Evolutionary conservation across 768 basidiomycete genomes (phyloP).

Genomic region (Phlebiopsis gigantea): DNA sequence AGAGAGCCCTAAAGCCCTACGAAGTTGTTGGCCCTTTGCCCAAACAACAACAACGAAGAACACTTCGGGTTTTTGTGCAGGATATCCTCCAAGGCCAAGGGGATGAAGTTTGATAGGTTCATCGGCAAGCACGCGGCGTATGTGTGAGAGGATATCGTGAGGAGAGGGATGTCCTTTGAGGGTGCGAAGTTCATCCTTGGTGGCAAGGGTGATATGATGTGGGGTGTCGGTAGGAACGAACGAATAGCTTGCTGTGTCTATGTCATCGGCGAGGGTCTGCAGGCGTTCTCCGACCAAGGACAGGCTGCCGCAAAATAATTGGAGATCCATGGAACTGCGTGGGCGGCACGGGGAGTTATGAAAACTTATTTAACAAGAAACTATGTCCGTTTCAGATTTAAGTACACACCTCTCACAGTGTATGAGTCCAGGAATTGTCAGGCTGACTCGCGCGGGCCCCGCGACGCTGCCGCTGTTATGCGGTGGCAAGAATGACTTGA

Average conservation of each 20-base stretch:
- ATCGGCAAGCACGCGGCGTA: constrained; percentile 2
- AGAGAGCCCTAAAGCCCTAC: constrained; percentile 43
- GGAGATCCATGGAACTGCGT: background rate
- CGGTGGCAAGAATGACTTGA: too few species aligned
- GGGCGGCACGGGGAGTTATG: too few species aligned
- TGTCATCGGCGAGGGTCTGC: constrained; percentile 4
- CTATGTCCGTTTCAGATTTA: too few species aligned
- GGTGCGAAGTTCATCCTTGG: constrained; percentile 34
- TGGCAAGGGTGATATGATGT: constrained; percentile 38
- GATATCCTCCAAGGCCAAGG: constrained; percentile 17
- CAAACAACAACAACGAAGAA: constrained; percentile 48
- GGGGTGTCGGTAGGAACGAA: constrained; percentile 5
- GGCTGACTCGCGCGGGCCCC: background rate
- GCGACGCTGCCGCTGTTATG: background rate
- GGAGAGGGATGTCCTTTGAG: background rate
- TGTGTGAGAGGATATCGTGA: constrained; percentile 12
- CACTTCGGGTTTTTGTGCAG: constrained; percentile 13
- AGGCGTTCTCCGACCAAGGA: constrained; percentile 7
- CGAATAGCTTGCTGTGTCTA: background rate
- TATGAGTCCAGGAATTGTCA: background rate
- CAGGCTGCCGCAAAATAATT: constrained; percentile 10
- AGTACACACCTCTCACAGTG: background rate
- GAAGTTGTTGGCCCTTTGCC: constrained; percentile 46
- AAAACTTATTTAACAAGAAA: too few species aligned
- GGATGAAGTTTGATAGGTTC: constrained; percentile 11